Base-by-base conservation (phyloP, 2,329 filamentous ascomycete genomes). In the Epichloe baconii region DNA sequence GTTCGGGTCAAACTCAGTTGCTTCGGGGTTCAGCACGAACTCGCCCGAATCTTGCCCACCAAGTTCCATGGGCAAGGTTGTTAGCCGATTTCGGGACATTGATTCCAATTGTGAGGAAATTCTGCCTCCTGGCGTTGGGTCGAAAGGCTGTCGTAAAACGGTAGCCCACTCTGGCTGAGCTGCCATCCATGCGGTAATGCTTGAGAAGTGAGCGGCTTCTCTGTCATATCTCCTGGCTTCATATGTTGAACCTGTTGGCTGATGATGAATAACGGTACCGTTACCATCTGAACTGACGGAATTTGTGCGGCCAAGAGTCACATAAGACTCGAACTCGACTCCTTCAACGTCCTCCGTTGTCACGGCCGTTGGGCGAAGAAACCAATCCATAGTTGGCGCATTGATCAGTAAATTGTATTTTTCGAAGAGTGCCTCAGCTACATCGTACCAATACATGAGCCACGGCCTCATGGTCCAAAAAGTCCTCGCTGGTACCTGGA, bases 401-500 rank as follows among this genome's bases (percentile, higher is more conserved):
- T 7, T 31, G 14, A 54, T 48, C 15, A 12, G 10, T 14, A 64
- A 52, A 2, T 41, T 17, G 15, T 59, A 53, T 12, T n/a, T 17
- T 1, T 17, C 4, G 41, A 64, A 61, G 14, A 67, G 54, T 5
- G n/a, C 11, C 4, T 63, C 55, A 10, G 57, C 59, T 23, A 65
- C 38, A 17, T 51, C 36, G 35, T 62, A 65, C 62, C 56, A 65
- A 37, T 62, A 53, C 46, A 59, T 21, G 17, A 68, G 53, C 66
- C 64, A 66, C 3, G 52, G 14, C 3, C 62, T 57, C 59, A 61
- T 62, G 4, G 19, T 2, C 61, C 55, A 64, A 11, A 59, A 21
- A 49, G 4, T 53, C 41, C 44, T 62, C 55, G n/a, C 48, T 48
- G 11, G 50, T 46, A 1, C 49, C 48, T 2, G 49, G 50, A 15